phyloP scores from a whole-genome alignment of 1,139 yeast species.

The Taphrina deformans region DNA sequence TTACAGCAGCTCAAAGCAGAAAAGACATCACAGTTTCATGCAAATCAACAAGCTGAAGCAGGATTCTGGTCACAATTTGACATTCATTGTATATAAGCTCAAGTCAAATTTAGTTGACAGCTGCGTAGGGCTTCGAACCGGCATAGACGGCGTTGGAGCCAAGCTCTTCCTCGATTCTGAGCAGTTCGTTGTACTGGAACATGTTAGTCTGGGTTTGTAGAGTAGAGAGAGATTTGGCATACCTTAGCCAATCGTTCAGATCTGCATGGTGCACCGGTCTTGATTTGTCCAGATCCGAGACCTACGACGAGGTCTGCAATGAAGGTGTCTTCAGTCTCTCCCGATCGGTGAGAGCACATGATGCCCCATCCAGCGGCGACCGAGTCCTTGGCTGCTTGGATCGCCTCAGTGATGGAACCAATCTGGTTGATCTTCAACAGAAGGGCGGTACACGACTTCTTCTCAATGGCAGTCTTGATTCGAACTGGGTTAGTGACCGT shows the following conservation, averaged over 20 bases:
- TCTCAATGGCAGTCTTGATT: constrained; percentile 89
- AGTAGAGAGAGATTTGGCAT: not conserved
- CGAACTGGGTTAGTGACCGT: constrained; percentile 95
- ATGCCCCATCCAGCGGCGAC: constrained; percentile 95
- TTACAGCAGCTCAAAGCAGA: no score
- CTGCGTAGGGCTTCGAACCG: constrained; percentile 20
- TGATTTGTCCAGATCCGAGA: constrained; percentile 94
- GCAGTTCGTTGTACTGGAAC: constrained; percentile 66
- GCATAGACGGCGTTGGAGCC: constrained; percentile 91
- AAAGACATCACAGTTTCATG: no score
- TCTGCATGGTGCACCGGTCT: constrained; percentile 99
- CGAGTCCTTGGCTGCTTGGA: constrained; percentile 88
- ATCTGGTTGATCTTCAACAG: constrained; percentile 90
- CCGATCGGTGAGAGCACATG: constrained; percentile 97
- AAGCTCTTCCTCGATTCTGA: constrained; percentile 95
- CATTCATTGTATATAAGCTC: not conserved
- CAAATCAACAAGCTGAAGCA: no score
- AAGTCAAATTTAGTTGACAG: constrained; percentile 3
- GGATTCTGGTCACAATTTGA: not conserved
- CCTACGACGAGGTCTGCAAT: constrained; percentile 97
- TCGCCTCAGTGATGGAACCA: constrained; percentile 87
- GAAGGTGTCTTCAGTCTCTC: constrained; percentile 98
- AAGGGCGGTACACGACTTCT: constrained; percentile 89
- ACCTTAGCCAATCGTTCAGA: constrained; percentile 95
- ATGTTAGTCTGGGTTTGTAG: not conserved